Evolutionary conservation across 2,329 filamentous ascomycete genomes (phyloP), one percentile per base, ranked within the genome.

Genomic region (Stagonosporopsis rhizophila): DNA sequence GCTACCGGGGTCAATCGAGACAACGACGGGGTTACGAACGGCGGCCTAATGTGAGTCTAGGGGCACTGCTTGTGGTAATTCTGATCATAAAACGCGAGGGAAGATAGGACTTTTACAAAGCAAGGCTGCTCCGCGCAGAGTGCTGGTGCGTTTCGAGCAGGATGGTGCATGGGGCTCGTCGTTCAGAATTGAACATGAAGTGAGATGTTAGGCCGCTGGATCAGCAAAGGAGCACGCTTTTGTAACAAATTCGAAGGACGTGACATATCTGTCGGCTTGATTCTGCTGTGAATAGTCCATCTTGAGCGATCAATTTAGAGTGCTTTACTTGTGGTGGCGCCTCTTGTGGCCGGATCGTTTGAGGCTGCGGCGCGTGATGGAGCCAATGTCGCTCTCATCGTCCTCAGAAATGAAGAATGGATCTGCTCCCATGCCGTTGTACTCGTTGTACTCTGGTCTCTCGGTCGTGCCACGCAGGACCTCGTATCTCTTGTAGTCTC

Each of bases 391-490:
- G 8, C 15, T 30, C 38, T 50, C 47, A 35, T 47, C 53, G 6
- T 30, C 37, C 1, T 60, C 59, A 11, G 61, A 61, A 11, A 66
- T 47, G 37, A 62, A 70, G 34, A 73, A 70, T 4, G 67, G 66
- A 56, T 66, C 68, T 4, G 62, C 66, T 3, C 58, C 56, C 64
- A 72, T 68, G 2, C 73, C 73, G 45, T 75, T 75, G 6, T 57
- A 61, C 0, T 65, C 65, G 52, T 71, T 70, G 37, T 69, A 69
- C 55, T 70, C 71, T 12, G 45, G 58, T 20, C 60, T 52, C 22
- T 64, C 55, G 2, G 71, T 75, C 15, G 73, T 74, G 2, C 71
- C 73, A 27, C 68, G 64, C 52, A 75, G 34, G 9, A 65, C 66
- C 45, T 71, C 69, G 52, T 75, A 75, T 3, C 42, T 64, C 8